Evolutionary conservation across 176 grass and related monocot species (phyloP), one percentile per base, ranked within the genome.

Genomic region (Sorghum bicolor): DNA sequence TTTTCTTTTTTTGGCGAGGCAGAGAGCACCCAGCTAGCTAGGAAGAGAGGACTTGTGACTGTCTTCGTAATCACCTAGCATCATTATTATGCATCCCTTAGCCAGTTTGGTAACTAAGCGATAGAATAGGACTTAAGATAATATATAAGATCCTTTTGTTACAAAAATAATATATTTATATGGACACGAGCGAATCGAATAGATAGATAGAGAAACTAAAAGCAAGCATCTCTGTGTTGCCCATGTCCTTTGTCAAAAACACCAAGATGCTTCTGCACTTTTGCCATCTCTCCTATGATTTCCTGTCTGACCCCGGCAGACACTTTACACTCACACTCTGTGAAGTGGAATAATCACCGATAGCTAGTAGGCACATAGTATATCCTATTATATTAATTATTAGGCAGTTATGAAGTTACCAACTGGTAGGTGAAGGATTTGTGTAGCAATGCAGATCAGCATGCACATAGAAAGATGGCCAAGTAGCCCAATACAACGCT

Each of bases 281-380:
- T 83, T 78, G 73, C 74, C 83, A 65, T 26, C 78, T 67, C 45
- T 20, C 53, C 32, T 60, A 90, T 86, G 83, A 90, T 90, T 86
- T 74, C 74, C 45, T 6, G 7, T 22, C 66, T 37, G 79, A 79
- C 88, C 30, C 44, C 16, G 80, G 29, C 66, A 39, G 76, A 36
- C 39, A 29, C 67, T 86, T 90, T 47, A 74, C 47, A 64, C 4
- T 86, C 33, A 37, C 43, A 19, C 68, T 45, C 44, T 10, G 60
- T 75, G 20, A 83, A 83, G 74, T 67, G 44, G n/a, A 72, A 85
- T 83, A 72, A 85, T 83, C 30, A 48, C 74, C 57, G 43, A 32
- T 45, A 79, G 36, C 34, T n/a, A 34, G 2, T 74, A 71, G 13
- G 60, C 25, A 63, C 11, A 63, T 29, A 62, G n/a, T 25, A 28